A percentile compares a stretch with the other conserved stretches of the same genome.
Evolutionary conservation across 805 yeast species (phyloP).

Genomic region (Wickerhamiella azymoides): DNA sequence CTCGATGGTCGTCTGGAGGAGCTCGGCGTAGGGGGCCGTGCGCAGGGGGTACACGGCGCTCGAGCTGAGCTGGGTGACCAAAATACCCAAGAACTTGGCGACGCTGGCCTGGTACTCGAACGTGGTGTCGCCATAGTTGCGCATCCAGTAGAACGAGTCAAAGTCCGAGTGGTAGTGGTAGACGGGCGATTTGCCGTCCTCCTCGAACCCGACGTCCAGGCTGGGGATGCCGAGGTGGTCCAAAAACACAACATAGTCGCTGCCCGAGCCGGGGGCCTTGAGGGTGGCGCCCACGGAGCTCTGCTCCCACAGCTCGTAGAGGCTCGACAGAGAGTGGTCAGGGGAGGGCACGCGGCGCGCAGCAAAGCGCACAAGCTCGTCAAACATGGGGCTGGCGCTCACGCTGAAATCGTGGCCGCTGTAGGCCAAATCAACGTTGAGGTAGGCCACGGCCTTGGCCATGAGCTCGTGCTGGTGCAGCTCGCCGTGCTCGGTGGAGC

Average conservation of each 20-base stretch:
- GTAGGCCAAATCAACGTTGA: constrained; percentile 56
- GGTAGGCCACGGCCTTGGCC: constrained; percentile 45
- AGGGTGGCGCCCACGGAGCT: constrained; percentile 25
- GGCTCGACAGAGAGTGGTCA: constrained; percentile 18
- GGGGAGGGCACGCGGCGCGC: constrained; percentile 38
- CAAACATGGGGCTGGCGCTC: constrained; percentile 46
- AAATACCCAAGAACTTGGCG: constrained; percentile 40
- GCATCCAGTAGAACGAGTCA: constrained; percentile 62
- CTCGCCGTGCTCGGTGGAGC: constrained; percentile 71
- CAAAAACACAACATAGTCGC: constrained; percentile 42
- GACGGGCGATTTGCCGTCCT: constrained; percentile 37
- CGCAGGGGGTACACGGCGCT: constrained; percentile 33
- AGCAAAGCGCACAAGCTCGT: constrained; percentile 32
- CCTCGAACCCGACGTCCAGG: constrained; percentile 42
- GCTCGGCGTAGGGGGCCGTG: constrained; percentile 29
- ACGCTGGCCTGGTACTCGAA: constrained; percentile 44
- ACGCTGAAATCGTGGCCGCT: constrained; percentile 40
- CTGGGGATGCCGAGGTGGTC: constrained; percentile 32
- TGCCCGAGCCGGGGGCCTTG: constrained; percentile 48
- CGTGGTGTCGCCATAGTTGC: constrained; percentile 44
- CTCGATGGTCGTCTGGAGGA: constrained; percentile 28
- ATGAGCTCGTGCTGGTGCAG: constrained; percentile 34
- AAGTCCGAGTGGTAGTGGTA: constrained; percentile 69
- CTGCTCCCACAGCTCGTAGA: constrained; percentile 26
- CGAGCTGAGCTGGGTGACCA: constrained; percentile 37